Base-by-base conservation (phyloP, 2,329 filamentous ascomycete species). In the Colletotrichum salicis region DNA sequence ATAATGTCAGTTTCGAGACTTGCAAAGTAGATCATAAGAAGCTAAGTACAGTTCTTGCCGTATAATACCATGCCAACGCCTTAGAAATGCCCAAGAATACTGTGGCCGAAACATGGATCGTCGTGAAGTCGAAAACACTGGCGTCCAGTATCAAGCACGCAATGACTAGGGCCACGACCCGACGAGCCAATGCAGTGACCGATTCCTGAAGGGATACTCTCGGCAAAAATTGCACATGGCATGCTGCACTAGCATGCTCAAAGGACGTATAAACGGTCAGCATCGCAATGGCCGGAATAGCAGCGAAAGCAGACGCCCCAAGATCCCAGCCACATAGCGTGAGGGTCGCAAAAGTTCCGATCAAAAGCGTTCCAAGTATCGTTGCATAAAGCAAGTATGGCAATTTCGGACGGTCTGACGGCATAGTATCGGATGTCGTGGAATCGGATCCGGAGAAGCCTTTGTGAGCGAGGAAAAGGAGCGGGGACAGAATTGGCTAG, bases 301-400 rank as follows among this genome's bases (percentile, higher is more conserved):
- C 13, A 5, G 52, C 29, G 6, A 65, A 27, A 5, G 13, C 24
- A 35, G n/a, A 65, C 15, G 63, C 24, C 13, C n/a, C 12, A 7
- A 65, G 24, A 29, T 65, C 63, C 54, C 63, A 57, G 12, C 41
- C 22, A 13, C 35, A 57, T n/a, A 65, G 48, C 8, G 37, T 58
- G 12, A 51, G 29, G 4, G 15, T 33, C 12, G 52, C 24, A 27
- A 56, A 48, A 4, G 5, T 12, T 13, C 35, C 63, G 2, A 41
- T n/a, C 19, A 51, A 27, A 8, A 41, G 19, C 2, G 54, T 19
- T 19, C 37, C 63, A 41, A 19, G 29, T n/a, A 65, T 12, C 22
- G 37, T 51, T 6, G 57, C 37, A 33, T 31, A 61, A 24, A 35
- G 19, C n/a, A n/a, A n/a, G 15, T 4, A 2, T 27, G 15, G 4